Conservation (phyloP, 768 basidiomycete species). For the Saitozyma podzolica region DNA sequence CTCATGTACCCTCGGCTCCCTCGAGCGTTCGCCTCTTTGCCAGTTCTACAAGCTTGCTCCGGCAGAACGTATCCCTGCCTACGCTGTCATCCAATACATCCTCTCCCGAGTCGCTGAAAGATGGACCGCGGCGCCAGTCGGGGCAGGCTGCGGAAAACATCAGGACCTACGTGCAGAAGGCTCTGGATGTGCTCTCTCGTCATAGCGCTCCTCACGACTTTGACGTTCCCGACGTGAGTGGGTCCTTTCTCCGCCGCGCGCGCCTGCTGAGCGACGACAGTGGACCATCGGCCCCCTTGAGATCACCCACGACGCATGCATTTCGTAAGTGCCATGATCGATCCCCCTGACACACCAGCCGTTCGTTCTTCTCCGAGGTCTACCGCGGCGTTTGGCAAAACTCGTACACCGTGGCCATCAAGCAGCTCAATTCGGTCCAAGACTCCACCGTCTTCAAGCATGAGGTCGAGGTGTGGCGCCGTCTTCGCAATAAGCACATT, state of each 20-base stretch:
- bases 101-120: no score
- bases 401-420: slow-evolving; percentile 53
- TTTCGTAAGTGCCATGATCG: slow-evolving; percentile 53
- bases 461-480: slow-evolving; percentile 72
- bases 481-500: slow-evolving; percentile 67
- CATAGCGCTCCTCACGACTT: slow-evolving; percentile 19
- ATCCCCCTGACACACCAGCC: not conserved
- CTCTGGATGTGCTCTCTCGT: slow-evolving; percentile 36
- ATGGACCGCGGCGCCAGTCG: no score
- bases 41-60: no score
- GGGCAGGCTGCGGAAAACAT: no score
- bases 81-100: no score
- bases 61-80: no score
- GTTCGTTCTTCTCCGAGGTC: slow-evolving; percentile 64
- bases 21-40: no score
- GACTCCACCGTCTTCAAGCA: slow-evolving; percentile 61
- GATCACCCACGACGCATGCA: slow-evolving; percentile 67
- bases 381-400: slow-evolving; percentile 74
- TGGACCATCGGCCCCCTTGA: slow-evolving; percentile 62
- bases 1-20: no score
- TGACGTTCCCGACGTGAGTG: slow-evolving; percentile 51
- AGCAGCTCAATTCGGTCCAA: slow-evolving; percentile 55
- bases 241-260: slow-evolving; percentile 62
- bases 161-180: slow-evolving; percentile 21
- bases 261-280: slow-evolving; percentile 49